These are phyloP conservation scores for Aegilops tauschii DNA, from an alignment of 176 grass and related monocot species.

Conservation along the genomic window DNA sequence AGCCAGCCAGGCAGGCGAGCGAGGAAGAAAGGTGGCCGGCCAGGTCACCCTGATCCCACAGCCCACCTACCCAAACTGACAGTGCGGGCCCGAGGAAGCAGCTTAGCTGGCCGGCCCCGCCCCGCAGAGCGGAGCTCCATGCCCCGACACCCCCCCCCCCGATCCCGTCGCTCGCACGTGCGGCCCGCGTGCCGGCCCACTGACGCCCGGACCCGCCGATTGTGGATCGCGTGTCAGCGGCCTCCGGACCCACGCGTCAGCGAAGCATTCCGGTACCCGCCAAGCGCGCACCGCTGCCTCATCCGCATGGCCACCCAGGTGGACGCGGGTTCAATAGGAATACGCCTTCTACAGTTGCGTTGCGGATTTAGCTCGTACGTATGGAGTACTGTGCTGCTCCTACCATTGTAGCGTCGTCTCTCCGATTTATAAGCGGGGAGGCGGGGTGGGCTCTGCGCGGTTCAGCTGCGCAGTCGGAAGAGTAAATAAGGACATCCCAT, in stretches of 20 bases:
- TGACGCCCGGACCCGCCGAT: rapidly evolving
- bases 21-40: neutral
- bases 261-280: neutral
- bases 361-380: neutral
- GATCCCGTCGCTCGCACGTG: slow-evolving; percentile 14
- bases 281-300: neutral
- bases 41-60: neutral
- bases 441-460: neutral
- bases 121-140: neutral
- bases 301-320: neutral
- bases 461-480: slow-evolving; percentile 21
- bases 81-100: too few relatives aligned
- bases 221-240: neutral
- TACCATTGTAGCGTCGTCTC: neutral
- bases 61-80: neutral
- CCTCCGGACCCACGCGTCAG: neutral
- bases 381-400: neutral
- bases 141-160: neutral
- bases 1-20: too few relatives aligned
- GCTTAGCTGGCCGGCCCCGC: neutral
- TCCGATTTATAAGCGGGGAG: slow-evolving; percentile 30
- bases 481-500: slow-evolving; percentile 24
- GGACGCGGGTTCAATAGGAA: neutral
- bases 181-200: neutral
- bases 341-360: neutral